Evolutionary conservation across 257 asterid species (phyloP).

Genomic region (Echium plantagineum): DNA sequence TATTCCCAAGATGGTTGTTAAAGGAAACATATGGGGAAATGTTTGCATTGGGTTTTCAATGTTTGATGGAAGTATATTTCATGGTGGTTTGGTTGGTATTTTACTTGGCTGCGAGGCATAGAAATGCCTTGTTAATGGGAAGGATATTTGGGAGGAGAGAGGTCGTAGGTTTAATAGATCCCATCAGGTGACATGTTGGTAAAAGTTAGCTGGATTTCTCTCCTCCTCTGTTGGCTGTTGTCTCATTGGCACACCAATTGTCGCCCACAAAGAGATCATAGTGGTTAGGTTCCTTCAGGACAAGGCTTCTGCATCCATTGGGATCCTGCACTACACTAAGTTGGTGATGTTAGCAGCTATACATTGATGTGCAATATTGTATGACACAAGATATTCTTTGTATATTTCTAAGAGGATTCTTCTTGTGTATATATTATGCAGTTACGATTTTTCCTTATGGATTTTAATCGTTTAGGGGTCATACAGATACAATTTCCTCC

Average conservation of each 20-base stretch:
- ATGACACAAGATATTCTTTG: slow-evolving; percentile 37
- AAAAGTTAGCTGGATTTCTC: slow-evolving; percentile 7
- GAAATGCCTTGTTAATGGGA: too few relatives aligned
- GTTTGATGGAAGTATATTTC: slow-evolving; percentile 75
- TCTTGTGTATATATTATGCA: slow-evolving; percentile 36
- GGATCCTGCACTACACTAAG: slow-evolving; percentile 35
- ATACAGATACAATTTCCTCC: not conserved
- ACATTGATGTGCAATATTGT: slow-evolving; percentile 36
- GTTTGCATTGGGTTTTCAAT: slow-evolving; percentile 45
- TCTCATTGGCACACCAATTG: slow-evolving; percentile 20
- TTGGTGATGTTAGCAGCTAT: slow-evolving; percentile 33
- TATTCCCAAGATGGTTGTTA: slow-evolving; percentile 54
- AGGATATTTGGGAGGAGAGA: too few relatives aligned
- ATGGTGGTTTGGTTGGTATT: slow-evolving; percentile 71
- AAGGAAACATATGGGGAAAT: slow-evolving; percentile 43
- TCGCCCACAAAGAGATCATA: slow-evolving; percentile 23
- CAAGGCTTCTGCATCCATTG: slow-evolving; percentile 17
- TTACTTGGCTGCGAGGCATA: slow-evolving; percentile 48
- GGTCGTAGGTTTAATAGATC: too few relatives aligned
- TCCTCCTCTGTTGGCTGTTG: slow-evolving; percentile 6
- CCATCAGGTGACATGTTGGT: slow-evolving; percentile 27
- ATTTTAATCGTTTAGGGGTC: slow-evolving; percentile 2
- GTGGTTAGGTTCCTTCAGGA: slow-evolving; percentile 22
- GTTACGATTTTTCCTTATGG: slow-evolving; percentile 19
- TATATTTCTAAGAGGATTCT: slow-evolving; percentile 44